phyloP scores from a whole-genome alignment of 2,329 filamentous ascomycete genomes.

The Harringtonia lauricola region DNA sequence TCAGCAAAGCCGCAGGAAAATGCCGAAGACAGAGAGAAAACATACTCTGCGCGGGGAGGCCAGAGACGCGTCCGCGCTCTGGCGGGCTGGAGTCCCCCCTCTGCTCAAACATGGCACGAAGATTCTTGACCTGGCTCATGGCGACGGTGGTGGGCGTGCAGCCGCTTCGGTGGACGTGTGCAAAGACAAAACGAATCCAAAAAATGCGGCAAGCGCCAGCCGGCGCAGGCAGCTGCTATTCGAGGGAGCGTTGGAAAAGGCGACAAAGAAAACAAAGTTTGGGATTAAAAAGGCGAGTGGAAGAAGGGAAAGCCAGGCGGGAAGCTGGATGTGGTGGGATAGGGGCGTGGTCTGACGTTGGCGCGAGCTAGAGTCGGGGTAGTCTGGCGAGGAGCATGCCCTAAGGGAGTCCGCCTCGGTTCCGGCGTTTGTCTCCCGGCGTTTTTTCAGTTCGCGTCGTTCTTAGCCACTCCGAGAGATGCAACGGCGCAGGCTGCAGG shows the following conservation, averaged over 20 bases:
- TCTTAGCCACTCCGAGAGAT: no score
- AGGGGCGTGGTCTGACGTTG: no score
- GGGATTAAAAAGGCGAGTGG: neutral
- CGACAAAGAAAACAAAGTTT: neutral
- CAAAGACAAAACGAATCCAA: no score
- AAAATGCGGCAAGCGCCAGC: neutral
- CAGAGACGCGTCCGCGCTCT: constrained; percentile 60
- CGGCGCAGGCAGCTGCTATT: neutral
- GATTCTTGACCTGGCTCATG: constrained; percentile 62
- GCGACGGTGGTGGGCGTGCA: constrained; percentile 21
- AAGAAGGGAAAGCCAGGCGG: no score
- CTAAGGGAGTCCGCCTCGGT: no score
- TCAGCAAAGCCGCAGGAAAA: constrained; percentile 4
- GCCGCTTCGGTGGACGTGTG: neutral
- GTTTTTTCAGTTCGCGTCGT: no score
- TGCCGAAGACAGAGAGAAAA: constrained; percentile 12
- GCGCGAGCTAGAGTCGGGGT: no score
- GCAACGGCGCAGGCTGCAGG: no score
- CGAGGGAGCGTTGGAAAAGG: neutral
- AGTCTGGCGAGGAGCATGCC: no score
- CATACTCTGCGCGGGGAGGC: constrained; percentile 33
- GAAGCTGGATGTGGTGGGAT: no score
- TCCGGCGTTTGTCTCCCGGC: no score
- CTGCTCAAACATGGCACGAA: constrained; percentile 72
- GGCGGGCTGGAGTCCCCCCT: constrained; percentile 54